A percentile compares a stretch with the other conserved stretches of the same genome.
Evolutionary conservation across 179 eudicot species (phyloP).

Genomic region (Drosera spatulata): DNA sequence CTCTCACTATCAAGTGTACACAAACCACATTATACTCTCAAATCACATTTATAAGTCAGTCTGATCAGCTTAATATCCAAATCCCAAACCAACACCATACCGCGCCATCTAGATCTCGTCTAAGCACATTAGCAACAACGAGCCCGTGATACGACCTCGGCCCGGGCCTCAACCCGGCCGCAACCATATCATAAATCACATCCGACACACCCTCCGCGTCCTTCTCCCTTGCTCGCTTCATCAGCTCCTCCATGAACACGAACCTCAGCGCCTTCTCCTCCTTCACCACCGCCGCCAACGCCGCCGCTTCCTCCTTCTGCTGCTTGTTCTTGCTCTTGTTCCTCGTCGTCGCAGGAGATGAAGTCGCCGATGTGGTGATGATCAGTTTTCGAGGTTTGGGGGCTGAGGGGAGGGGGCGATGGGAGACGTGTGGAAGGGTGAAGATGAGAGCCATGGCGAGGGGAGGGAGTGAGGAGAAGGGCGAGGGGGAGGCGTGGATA

Average conservation of each 20-base stretch:
- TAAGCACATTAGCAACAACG: conserved; percentile 57
- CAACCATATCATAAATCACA: conserved; percentile 86
- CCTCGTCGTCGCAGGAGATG: conserved; percentile 22
- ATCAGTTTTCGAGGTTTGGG: conserved; percentile 4
- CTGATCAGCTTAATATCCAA: neutral
- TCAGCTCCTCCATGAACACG: conserved; percentile 86
- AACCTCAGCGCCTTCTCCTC: conserved; percentile 64
- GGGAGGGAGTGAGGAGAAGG: no score
- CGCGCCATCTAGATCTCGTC: conserved; percentile 56
- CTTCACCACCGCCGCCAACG: conserved; percentile 15
- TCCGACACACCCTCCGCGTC: conserved; percentile 61
- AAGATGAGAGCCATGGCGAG: no score
- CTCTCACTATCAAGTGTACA: no score
- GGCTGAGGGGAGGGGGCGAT: conserved; percentile 10
- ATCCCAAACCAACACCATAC: conserved; percentile 23
- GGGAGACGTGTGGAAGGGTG: no score
- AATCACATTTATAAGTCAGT: neutral
- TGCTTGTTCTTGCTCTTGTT: conserved; percentile 18
- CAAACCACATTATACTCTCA: no score
- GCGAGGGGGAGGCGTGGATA: no score
- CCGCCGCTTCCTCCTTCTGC: conserved; percentile 20
- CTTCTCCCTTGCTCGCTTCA: conserved; percentile 47
- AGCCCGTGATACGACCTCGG: conserved; percentile 88
- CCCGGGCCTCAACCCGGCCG: no score
- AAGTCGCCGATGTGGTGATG: conserved; percentile 19